Evolutionary conservation across 495 filamentous ascomycete species (phyloP).

Genomic region (Penicillium pulvis): DNA sequence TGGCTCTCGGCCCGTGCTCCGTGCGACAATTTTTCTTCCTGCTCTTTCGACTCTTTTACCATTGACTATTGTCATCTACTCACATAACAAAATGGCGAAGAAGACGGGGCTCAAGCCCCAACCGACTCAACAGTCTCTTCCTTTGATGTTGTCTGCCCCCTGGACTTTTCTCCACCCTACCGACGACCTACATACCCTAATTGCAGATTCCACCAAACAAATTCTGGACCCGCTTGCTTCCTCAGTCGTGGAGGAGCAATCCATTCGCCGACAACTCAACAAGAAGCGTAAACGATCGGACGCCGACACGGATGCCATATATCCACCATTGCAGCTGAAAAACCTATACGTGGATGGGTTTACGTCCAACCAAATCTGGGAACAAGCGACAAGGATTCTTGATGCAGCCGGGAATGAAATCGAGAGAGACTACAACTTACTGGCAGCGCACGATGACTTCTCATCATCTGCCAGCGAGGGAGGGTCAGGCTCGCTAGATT

Average conservation of each 20-base stretch:
- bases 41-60: conserved; percentile 3
- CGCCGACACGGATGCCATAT: conserved; percentile 36
- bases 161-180: conserved; percentile 71
- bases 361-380: conserved; percentile 87
- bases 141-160: conserved; percentile 33
- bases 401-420: conserved; percentile 38
- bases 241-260: conserved; percentile 66
- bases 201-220: conserved; percentile 70
- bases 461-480: conserved; percentile 8
- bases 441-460: conserved; percentile 24
- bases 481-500: conserved; percentile 13
- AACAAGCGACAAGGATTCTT: conserved; percentile 79
- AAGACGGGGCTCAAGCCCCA: conserved; percentile 9
- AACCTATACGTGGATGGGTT: conserved; percentile 87
- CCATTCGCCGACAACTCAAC: conserved; percentile 53
- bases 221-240: conserved; percentile 75
- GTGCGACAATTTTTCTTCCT: conserved; percentile 30
- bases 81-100: conserved; percentile 21
- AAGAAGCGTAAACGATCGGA: conserved; percentile 70
- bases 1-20: conserved; percentile 19
- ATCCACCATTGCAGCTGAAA: conserved; percentile 63
- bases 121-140: conserved; percentile 17
- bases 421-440: conserved; percentile 33
- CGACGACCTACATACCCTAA: conserved; percentile 59
- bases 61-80: not conserved